A percentile compares a stretch with the other conserved stretches of the same genome.
phyloP scores from a whole-genome alignment of 1,284 basidiomycete species.

The Rhizoctonia solani region DNA sequence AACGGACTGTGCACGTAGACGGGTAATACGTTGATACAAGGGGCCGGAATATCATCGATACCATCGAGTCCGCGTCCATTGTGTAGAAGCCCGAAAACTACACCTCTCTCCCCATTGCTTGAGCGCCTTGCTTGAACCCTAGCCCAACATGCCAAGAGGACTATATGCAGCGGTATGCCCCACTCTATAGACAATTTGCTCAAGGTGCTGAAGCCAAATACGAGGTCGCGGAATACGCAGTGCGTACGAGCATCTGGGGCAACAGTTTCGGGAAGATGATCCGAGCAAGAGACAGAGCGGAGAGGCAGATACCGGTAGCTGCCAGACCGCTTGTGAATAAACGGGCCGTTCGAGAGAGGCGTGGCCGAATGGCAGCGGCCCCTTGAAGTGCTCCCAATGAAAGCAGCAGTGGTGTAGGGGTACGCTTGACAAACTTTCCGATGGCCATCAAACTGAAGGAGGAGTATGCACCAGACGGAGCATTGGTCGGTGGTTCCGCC shows the following conservation, averaged over 20 bases:
- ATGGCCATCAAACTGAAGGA: too few species aligned
- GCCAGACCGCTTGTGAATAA: neutral
- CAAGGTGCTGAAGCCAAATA: conserved; percentile 6
- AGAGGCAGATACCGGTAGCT: neutral
- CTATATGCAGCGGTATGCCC: conserved; percentile 45
- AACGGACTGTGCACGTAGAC: conserved; percentile 45
- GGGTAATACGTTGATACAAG: conserved; percentile 56
- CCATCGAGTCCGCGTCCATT: conserved; percentile 48
- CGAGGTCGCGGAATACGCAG: conserved; percentile 45
- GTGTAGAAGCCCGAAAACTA: conserved; percentile 56
- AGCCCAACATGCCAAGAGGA: conserved; percentile 55
- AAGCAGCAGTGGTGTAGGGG: neutral
- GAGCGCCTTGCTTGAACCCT: conserved; percentile 49
- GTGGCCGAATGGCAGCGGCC: neutral
- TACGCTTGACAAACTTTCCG: neutral
- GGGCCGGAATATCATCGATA: conserved; percentile 50
- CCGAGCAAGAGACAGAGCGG: neutral
- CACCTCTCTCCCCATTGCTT: conserved; percentile 40
- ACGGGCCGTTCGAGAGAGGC: neutral
- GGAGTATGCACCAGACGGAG: neutral
- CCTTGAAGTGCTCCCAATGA: neutral
- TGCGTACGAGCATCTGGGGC: conserved; percentile 46
- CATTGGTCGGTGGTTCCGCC: neutral
- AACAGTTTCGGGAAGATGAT: conserved; percentile 10
- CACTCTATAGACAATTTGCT: neutral